phyloP scores from a whole-genome alignment of 2,329 filamentous ascomycete genomes.

The Sclerotinia borealis region DNA sequence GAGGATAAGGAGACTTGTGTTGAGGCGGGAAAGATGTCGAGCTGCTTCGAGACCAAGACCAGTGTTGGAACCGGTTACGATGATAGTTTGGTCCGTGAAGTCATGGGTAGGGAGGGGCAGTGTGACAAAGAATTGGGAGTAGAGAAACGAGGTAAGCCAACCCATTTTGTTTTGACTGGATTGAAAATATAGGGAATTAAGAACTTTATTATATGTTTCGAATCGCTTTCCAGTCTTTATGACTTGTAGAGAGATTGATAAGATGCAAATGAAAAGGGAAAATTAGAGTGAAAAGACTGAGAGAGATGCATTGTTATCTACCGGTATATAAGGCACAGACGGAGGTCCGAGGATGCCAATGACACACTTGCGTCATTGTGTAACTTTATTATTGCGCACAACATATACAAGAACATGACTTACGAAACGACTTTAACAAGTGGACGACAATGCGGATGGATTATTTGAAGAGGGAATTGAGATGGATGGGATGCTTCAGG shows the following conservation, averaged over 20 bases:
- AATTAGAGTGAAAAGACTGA: neutral
- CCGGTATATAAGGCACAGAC: neutral
- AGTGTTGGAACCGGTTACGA: slow-evolving; percentile 11
- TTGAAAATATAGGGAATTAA: neutral
- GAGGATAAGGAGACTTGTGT: slow-evolving; percentile 36
- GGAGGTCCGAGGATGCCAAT: neutral
- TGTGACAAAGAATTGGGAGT: slow-evolving; percentile 18
- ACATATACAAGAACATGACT: neutral
- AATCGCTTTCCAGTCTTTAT: neutral
- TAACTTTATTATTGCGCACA: neutral
- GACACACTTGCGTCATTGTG: neutral
- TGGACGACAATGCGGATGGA: neutral
- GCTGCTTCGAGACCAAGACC: slow-evolving; percentile 33
- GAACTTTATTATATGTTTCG: neutral
- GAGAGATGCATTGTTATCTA: neutral
- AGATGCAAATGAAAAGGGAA: neutral
- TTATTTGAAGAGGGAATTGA: neutral
- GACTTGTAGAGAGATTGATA: too few relatives aligned
- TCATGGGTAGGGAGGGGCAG: slow-evolving; percentile 10
- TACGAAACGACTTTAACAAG: neutral
- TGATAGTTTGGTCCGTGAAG: slow-evolving; percentile 11
- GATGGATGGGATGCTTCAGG: too few relatives aligned
- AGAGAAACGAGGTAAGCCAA: slow-evolving; percentile 11
- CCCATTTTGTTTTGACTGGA: neutral
- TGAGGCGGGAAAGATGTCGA: slow-evolving; percentile 31